phyloP scores from a whole-genome alignment of 2,329 filamentous ascomycete genomes.

The Westerdykella ornata region DNA sequence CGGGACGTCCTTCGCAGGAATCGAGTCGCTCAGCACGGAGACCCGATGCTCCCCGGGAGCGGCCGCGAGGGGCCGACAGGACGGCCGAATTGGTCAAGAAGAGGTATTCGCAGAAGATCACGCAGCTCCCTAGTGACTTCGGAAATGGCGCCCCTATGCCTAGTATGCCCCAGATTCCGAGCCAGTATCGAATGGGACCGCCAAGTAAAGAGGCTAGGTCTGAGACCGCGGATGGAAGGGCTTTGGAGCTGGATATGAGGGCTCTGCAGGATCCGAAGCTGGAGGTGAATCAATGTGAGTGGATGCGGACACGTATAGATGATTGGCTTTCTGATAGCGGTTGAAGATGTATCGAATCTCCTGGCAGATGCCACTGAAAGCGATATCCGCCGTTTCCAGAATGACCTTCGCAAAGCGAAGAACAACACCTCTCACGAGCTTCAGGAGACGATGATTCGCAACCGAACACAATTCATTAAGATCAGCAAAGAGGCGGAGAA shows the following conservation, averaged over 20 bases:
- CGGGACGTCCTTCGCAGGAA: conserved; percentile 34
- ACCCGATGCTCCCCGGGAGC: conserved; percentile 33
- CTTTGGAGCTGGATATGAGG: conserved; percentile 66
- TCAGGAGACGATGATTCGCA: conserved; percentile 94
- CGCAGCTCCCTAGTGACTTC: conserved; percentile 64
- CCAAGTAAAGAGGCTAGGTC: conserved; percentile 41
- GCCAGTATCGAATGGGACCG: conserved; percentile 51
- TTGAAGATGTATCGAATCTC: conserved; percentile 56
- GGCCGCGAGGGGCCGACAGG: conserved; percentile 43
- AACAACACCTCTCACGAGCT: conserved; percentile 72
- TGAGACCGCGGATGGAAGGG: conserved; percentile 47
- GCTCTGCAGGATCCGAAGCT: conserved; percentile 74
- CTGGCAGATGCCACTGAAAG: conserved; percentile 81
- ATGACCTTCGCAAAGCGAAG: conserved; percentile 68
- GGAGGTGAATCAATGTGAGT: conserved; percentile 68
- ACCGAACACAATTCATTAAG: conserved; percentile 96
- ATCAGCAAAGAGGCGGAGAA: conserved; percentile 99
- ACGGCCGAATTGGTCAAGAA: conserved; percentile 84
- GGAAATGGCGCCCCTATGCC: conserved; percentile 60
- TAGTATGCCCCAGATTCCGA: conserved; percentile 53
- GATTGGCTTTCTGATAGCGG: not conserved
- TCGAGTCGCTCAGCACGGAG: conserved; percentile 33
- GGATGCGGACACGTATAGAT: conserved; percentile 12
- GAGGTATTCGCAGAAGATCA: conserved; percentile 89
- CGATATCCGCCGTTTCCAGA: conserved; percentile 77